These are phyloP conservation scores for Antitrichia curtipendula DNA, from an alignment of 225 moss, liverwort and hornwort genomes.

Conservation along the genomic window DNA sequence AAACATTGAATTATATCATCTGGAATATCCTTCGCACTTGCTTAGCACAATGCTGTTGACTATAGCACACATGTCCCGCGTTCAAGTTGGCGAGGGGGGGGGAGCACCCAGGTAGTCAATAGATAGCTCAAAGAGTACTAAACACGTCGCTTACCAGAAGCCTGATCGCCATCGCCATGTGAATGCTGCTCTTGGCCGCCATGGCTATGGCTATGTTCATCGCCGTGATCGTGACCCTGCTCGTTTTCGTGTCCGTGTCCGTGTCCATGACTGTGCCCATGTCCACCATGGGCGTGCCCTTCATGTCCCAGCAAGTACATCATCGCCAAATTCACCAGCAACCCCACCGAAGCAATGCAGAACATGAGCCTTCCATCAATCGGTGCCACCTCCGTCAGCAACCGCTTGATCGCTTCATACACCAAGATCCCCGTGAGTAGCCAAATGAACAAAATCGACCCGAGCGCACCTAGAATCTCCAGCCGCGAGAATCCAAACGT, in stretches of 20 bases:
- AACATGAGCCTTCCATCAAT: constrained; percentile 90
- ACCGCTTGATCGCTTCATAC: constrained; percentile 63
- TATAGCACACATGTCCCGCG: background rate
- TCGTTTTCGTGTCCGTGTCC: background rate
- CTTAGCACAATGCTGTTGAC: background rate
- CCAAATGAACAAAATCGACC: constrained; percentile 86
- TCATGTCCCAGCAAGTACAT: constrained; percentile 66
- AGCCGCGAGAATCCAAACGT: constrained; percentile 70
- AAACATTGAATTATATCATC: background rate
- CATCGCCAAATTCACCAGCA: constrained; percentile 77
- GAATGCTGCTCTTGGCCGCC: background rate
- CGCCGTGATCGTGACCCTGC: background rate
- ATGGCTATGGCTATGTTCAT: background rate
- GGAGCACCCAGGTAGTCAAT: background rate
- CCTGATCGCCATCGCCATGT: background rate
- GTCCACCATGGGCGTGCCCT: constrained; percentile 28
- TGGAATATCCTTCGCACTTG: background rate
- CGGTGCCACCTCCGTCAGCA: constrained; percentile 20
- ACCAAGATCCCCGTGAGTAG: constrained; percentile 81
- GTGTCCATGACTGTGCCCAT: constrained; percentile 14
- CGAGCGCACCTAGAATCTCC: constrained; percentile 76
- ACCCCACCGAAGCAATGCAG: constrained; percentile 54
- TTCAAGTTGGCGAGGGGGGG: background rate
- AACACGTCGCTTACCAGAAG: background rate
- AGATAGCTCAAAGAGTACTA: background rate